Evolutionary conservation across 2,329 filamentous ascomycete species (phyloP).

Genomic region (Pseudomassariella vexata): DNA sequence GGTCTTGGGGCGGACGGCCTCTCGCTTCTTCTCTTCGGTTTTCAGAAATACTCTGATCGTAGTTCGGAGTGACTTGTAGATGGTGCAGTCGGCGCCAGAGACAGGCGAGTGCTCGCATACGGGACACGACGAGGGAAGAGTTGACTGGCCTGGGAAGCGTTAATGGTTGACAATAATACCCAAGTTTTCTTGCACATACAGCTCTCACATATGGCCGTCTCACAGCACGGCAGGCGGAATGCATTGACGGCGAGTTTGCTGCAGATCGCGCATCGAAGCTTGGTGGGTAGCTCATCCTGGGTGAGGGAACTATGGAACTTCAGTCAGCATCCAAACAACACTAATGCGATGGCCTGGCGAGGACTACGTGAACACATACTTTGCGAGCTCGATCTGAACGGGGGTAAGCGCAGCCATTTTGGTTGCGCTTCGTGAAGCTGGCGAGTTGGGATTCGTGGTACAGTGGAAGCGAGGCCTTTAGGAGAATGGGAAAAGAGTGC

Average conservation of each 20-base stretch:
- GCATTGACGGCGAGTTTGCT: conserved; percentile 87
- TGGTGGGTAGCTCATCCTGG: conserved; percentile 87
- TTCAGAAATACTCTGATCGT: conserved; percentile 89
- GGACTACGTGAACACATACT: conserved; percentile 26
- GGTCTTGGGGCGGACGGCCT: conserved; percentile 51
- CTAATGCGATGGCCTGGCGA: conserved; percentile 1
- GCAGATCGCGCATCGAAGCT: conserved; percentile 90
- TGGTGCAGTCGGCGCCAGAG: conserved; percentile 77
- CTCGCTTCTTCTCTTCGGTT: conserved; percentile 84
- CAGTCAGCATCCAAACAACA: too few relatives aligned
- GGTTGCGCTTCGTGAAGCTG: too few relatives aligned
- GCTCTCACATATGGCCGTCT: conserved; percentile 85
- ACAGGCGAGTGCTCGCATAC: conserved; percentile 91
- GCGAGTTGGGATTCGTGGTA: background rate
- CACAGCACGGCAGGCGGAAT: conserved; percentile 88
- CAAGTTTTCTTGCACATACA: conserved; percentile 56
- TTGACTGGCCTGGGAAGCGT: conserved; percentile 61
- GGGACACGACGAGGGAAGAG: conserved; percentile 74
- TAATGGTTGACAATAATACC: conserved; percentile 8
- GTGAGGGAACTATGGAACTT: conserved; percentile 60
- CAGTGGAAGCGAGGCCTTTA: too few relatives aligned
- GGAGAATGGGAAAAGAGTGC: conserved; percentile 1
- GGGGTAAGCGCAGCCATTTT: conserved; percentile 33
- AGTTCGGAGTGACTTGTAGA: conserved; percentile 84
- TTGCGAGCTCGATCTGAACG: conserved; percentile 54